Evolutionary conservation across 2,329 filamentous ascomycete genomes (phyloP), one percentile per base, ranked within the genome.

Genomic region (Fusarium tanahbumbuense): DNA sequence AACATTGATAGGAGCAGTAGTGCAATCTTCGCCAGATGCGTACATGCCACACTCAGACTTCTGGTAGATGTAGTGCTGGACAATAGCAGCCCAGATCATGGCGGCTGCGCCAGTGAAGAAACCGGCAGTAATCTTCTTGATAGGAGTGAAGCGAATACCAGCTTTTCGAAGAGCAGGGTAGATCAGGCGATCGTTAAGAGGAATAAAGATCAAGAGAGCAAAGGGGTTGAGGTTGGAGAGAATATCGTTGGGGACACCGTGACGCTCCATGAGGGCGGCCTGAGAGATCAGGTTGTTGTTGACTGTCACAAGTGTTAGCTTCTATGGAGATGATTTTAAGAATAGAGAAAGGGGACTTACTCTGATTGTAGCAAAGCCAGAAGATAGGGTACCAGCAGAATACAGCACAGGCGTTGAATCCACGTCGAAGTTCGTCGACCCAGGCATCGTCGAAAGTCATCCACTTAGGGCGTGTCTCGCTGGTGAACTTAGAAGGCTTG

Each of bases 371-470:
- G 55, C 83, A 83, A 25, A 85, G 81, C 85, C 85, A 89, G 75
- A 85, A 88, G 32, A 89, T 85, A 4, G 91, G 90, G 60, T 88
- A 90, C 83, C 89, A 93, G 69, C 86, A 76, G 78, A 92, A 94
- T 9, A 93, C 91, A 45, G 87, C 83, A 77, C 90, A 92, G 18
- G 90, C 90, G 57, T 85, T 83, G 68, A 92, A 84, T 11, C 91
- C 91, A 80, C 92, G 89, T 45, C 84, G 84, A 28, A 93, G 86
- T 76, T 93, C 91, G 75, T 93, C 91, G 40, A 94, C 91, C 91
- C 91, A 94, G 22, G 87, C 87, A 71, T 94, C 92, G 68, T 94
- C 91, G 73, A 93, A 93, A 4, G 87, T 91, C 90, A 94, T 94
- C 90, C 91, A 93, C 1, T 73, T 70, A 0, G 89, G 91, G 40